Percentiles rank a stretch among this genome's conserved stretches.
phyloP scores from a whole-genome alignment of 2,329 filamentous ascomycete genomes.

The Clathrospora elynae region DNA sequence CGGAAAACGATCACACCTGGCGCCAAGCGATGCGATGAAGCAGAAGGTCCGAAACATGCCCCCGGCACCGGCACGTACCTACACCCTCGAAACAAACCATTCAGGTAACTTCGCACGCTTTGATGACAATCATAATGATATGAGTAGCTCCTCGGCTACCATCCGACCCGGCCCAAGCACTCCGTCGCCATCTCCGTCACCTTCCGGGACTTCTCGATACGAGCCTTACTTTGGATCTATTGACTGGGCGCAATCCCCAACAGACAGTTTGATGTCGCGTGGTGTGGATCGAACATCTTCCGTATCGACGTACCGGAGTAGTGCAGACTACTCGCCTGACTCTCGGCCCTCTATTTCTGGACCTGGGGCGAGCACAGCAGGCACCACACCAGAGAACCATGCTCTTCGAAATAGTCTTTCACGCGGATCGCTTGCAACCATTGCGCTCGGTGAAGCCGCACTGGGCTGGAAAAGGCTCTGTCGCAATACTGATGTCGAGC shows the following conservation, averaged over 20 bases:
- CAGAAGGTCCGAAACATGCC: slow-evolving; percentile 34
- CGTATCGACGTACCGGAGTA: slow-evolving; percentile 26
- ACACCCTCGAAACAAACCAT: slow-evolving; percentile 33
- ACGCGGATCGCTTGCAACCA: slow-evolving; percentile 27
- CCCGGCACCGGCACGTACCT: slow-evolving; percentile 31
- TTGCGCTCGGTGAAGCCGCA: slow-evolving; percentile 34
- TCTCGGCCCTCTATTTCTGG: slow-evolving; percentile 11
- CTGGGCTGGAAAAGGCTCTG: slow-evolving; percentile 39
- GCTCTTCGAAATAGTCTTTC: slow-evolving; percentile 25
- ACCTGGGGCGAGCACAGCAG: slow-evolving; percentile 19
- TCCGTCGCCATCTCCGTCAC: slow-evolving; percentile 19
- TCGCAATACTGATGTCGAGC: slow-evolving; percentile 37
- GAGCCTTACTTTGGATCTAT: slow-evolving; percentile 22
- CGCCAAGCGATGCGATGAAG: slow-evolving; percentile 37
- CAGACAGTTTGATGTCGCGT: slow-evolving; percentile 1
- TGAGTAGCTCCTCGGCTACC: slow-evolving; percentile 22
- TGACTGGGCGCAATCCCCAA: slow-evolving; percentile 24
- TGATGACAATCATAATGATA: not conserved
- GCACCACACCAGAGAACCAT: slow-evolving; percentile 30
- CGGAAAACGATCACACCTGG: slow-evolving; percentile 34
- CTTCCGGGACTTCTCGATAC: slow-evolving; percentile 19
- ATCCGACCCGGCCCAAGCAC: slow-evolving; percentile 18
- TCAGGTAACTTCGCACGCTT: slow-evolving; percentile 28
- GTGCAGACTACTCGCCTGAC: slow-evolving; percentile 21
- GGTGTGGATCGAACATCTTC: slow-evolving; percentile 21